A percentile compares a stretch with the other conserved stretches of the same genome.
phyloP scores from a whole-genome alignment of 768 basidiomycete species.

The Sporobolomyces roseus region DNA sequence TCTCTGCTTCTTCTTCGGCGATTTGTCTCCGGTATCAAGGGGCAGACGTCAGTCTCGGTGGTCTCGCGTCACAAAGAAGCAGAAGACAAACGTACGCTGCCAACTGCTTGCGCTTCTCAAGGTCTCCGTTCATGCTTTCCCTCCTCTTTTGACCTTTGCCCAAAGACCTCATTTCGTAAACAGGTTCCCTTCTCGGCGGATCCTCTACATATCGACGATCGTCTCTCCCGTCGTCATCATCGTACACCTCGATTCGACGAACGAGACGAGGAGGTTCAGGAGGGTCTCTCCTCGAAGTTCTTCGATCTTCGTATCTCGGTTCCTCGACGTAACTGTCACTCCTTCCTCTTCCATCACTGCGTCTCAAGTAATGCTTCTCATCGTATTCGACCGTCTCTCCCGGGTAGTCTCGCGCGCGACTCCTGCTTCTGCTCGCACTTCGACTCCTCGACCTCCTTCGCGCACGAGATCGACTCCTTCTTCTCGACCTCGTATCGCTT shows the following conservation, averaged over 20 bases:
- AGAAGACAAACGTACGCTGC: conserved; percentile 12
- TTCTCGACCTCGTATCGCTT: background rate
- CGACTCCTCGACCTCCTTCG: background rate
- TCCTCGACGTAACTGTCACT: background rate
- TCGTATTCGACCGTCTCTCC: conserved; percentile 9
- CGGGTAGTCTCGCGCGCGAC: background rate
- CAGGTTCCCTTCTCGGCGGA: background rate
- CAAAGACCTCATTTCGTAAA: conserved; percentile 11
- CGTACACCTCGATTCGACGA: conserved; percentile 8
- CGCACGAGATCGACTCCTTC: background rate
- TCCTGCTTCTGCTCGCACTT: background rate
- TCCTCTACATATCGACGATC: background rate
- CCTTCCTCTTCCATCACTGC: background rate
- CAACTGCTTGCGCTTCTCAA: background rate
- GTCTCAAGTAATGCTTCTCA: conserved; percentile 10
- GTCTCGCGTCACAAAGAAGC: background rate
- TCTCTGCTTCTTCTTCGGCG: conserved; percentile 28
- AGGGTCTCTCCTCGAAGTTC: background rate
- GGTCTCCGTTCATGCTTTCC: background rate
- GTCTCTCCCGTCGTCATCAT: background rate
- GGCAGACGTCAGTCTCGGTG: background rate
- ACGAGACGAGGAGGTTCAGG: background rate
- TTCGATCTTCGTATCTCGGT: conserved; percentile 4
- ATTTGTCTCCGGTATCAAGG: conserved; percentile 1
- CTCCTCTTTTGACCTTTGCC: conserved; percentile 13